Percentiles rank a stretch among this genome's conserved stretches.
Evolutionary conservation across 768 basidiomycete species (phyloP).

Genomic region (Psilocybe cyanescens): DNA sequence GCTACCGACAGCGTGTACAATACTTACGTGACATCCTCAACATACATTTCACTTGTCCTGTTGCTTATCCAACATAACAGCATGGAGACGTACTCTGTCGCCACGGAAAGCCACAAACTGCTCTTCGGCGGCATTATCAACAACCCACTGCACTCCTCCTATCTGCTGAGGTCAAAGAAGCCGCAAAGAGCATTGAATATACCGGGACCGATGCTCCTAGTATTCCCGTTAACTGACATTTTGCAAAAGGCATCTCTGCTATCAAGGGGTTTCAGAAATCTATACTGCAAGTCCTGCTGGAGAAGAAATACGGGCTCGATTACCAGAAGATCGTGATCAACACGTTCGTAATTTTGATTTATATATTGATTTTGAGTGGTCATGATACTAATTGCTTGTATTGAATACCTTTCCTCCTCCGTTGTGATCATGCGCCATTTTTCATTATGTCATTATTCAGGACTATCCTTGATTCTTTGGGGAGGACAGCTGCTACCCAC

Average conservation of each 20-base stretch:
- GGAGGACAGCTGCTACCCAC: conserved; percentile 22
- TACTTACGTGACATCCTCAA: too few species aligned
- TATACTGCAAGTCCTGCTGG: conserved; percentile 24
- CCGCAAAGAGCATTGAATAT: conserved; percentile 13
- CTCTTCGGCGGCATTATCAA: conserved; percentile 12
- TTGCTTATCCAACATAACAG: too few species aligned
- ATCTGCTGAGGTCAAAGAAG: conserved; percentile 9
- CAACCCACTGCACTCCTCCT: conserved; percentile 5
- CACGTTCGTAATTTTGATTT: conserved; percentile 13
- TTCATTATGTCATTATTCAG: conserved; percentile 14
- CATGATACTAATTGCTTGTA: too few species aligned
- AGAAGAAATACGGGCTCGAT: conserved; percentile 23
- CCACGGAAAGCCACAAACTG: conserved; percentile 9
- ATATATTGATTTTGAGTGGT: too few species aligned
- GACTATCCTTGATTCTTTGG: conserved; percentile 15
- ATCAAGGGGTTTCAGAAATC: conserved; percentile 30
- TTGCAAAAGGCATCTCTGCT: conserved; percentile 30
- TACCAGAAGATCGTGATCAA: conserved; percentile 28
- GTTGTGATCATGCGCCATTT: conserved; percentile 21
- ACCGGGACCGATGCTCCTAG: conserved; percentile 16
- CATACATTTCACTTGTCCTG: too few species aligned
- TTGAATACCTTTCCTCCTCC: neutral
- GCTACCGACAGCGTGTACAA: too few species aligned
- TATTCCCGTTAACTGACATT: conserved; percentile 29
- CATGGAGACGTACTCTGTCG: conserved; percentile 8